These are phyloP conservation scores for Astrothelium subdiscretum DNA, from an alignment of 495 filamentous ascomycete genomes.

Conservation along the genomic window DNA sequence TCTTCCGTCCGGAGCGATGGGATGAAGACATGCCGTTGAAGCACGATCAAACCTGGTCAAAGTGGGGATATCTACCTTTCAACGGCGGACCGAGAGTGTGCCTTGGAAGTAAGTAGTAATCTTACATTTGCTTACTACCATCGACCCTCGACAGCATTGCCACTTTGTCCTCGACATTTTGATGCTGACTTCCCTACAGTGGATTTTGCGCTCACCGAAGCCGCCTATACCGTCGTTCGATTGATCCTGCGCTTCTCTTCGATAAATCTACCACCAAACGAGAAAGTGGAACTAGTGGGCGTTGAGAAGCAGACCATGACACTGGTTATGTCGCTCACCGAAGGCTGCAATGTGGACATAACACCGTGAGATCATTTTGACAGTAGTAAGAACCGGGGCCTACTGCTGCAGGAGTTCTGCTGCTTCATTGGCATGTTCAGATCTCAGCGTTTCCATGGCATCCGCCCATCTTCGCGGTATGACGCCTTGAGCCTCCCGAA, in stretches of 20 bases:
- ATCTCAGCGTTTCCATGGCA: neutral
- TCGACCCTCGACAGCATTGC: neutral
- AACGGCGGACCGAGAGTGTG: conserved; percentile 32
- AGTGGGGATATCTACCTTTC: conserved; percentile 34
- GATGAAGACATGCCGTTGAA: conserved; percentile 12
- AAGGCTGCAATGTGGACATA: conserved; percentile 24
- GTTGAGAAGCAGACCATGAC: conserved; percentile 25
- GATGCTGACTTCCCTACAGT: conserved; percentile 9
- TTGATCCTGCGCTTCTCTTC: conserved; percentile 12
- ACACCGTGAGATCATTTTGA: neutral
- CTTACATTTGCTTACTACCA: neutral
- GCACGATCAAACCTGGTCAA: conserved; percentile 10
- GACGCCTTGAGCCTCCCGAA: neutral
- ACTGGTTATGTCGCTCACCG: conserved; percentile 21
- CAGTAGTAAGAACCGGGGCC: neutral
- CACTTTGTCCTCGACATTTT: neutral
- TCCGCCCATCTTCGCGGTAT: conserved; percentile 3
- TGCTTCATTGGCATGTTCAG: conserved; percentile 6
- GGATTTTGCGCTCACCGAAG: conserved; percentile 29
- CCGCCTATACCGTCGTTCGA: conserved; percentile 22
- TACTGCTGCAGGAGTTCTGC: conserved; percentile 2
- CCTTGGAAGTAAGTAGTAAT: conserved; percentile 14
- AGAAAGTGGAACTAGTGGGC: conserved; percentile 16
- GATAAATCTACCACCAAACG: conserved; percentile 20
- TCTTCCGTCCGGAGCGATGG: conserved; percentile 30